Evolutionary conservation across 1,139 yeast genomes (phyloP).

Genomic region (Yamadazyma atmosphaerica): DNA sequence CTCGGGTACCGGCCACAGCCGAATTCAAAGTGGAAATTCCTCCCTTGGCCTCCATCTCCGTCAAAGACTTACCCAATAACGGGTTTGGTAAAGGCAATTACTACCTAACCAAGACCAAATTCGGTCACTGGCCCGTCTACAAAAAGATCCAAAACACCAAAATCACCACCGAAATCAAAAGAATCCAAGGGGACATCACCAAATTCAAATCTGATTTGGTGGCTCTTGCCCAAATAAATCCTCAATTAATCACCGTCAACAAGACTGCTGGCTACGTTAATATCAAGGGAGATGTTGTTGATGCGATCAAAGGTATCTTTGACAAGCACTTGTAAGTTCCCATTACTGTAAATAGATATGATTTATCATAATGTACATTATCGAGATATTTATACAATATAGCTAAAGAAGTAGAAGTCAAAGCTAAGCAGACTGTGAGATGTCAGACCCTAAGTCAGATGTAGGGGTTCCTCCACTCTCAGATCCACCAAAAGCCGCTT

Average conservation of each 20-base stretch:
- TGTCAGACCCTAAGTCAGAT: conserved; percentile 26
- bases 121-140: conserved; percentile 72
- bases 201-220: conserved; percentile 62
- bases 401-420: too few relatives aligned
- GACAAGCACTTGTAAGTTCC: conserved; percentile 14
- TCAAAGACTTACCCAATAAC: conserved; percentile 34
- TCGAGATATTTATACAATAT: too few relatives aligned
- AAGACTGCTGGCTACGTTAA: conserved; percentile 39
- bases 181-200: conserved; percentile 59
- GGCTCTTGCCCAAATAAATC: conserved; percentile 42
- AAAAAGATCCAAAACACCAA: conserved; percentile 56
- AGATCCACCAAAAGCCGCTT: conserved; percentile 60
- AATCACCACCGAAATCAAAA: conserved; percentile 61
- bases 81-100: conserved; percentile 50
- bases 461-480: conserved; percentile 42
- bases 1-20: conserved; percentile 20
- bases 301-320: conserved; percentile 39
- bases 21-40: conserved; percentile 28
- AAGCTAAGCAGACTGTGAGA: neutral
- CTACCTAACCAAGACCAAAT: conserved; percentile 52
- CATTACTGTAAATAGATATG: conserved; percentile 8
- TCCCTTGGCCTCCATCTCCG: conserved; percentile 25
- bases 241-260: conserved; percentile 41
- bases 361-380: conserved; percentile 1
- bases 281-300: conserved; percentile 61